These are phyloP conservation scores for Colletotrichum sp. DNA, from an alignment of 2,329 filamentous ascomycete genomes.

Conservation along the genomic window DNA sequence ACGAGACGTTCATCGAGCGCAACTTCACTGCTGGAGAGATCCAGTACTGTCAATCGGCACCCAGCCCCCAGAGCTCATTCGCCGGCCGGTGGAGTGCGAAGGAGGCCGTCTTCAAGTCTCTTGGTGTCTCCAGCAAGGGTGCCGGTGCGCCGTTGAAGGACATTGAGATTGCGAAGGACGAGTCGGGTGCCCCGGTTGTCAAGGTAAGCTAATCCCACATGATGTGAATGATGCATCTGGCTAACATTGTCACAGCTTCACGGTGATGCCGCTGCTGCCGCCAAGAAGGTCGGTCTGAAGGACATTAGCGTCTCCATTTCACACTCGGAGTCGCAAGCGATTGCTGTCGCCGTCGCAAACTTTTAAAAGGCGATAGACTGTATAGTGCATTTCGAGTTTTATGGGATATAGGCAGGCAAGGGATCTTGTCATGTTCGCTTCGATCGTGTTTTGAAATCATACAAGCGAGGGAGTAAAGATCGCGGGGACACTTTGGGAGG, in stretches of 20 bases:
- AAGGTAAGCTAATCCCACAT: constrained; percentile 64
- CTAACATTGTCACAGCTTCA: constrained; percentile 71
- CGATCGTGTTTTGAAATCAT: constrained; percentile 20
- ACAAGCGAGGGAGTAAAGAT: constrained; percentile 20
- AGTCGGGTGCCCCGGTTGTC: constrained; percentile 83
- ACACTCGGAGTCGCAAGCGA: constrained; percentile 91
- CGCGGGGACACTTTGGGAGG: constrained; percentile 22
- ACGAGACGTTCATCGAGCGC: constrained; percentile 90
- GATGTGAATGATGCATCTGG: neutral
- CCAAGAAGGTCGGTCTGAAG: constrained; percentile 87
- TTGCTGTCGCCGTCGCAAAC: constrained; percentile 88
- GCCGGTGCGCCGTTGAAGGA: constrained; percentile 90
- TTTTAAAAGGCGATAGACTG: constrained; percentile 55
- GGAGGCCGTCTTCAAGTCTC: constrained; percentile 97
- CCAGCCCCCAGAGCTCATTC: constrained; percentile 87
- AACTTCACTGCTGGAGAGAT: constrained; percentile 91
- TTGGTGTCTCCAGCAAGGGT: constrained; percentile 86
- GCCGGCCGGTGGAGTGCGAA: constrained; percentile 97
- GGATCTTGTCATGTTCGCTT: constrained; percentile 20
- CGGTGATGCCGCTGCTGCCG: constrained; percentile 81
- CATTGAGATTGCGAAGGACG: constrained; percentile 87
- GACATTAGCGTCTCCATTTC: constrained; percentile 92
- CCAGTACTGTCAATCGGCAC: constrained; percentile 81
- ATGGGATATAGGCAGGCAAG: constrained; percentile 21
- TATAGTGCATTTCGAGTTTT: constrained; percentile 20